phyloP scores from a whole-genome alignment of 257 asterid species.

The Capsicum pubescens region DNA sequence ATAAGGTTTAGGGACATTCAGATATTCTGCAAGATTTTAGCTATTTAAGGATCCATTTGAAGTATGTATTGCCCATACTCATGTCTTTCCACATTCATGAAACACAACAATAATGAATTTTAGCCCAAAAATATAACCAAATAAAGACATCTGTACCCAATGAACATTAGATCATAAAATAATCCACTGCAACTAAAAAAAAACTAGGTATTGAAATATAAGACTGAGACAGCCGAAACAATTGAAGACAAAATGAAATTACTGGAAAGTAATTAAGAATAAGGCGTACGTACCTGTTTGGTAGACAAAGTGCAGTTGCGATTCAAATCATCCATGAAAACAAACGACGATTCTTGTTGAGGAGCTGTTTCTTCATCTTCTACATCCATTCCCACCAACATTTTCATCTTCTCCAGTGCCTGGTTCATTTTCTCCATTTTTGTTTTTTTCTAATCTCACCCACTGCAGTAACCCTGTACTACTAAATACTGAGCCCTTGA shows the following conservation, averaged over 20 bases:
- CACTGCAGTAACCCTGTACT: neutral
- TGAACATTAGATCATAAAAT: neutral
- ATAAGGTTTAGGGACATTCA: neutral
- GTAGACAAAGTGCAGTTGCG: constrained; percentile 92
- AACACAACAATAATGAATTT: constrained; percentile 1
- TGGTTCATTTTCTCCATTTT: constrained; percentile 86
- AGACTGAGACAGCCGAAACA: neutral
- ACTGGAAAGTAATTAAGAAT: neutral
- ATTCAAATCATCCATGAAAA: constrained; percentile 77
- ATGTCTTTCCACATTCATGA: neutral
- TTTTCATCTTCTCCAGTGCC: constrained; percentile 94
- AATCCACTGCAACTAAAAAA: neutral
- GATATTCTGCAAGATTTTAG: neutral
- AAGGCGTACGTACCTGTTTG: constrained; percentile 63
- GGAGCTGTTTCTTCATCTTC: constrained; percentile 68
- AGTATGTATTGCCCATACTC: constrained; percentile 15
- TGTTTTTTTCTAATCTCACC: neutral
- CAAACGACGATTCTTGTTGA: constrained; percentile 58
- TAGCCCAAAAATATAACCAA: neutral
- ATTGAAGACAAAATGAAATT: neutral
- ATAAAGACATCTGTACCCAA: neutral
- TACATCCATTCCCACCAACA: constrained; percentile 96
- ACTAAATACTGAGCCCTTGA: neutral
- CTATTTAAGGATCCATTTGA: constrained; percentile 5
- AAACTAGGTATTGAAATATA: neutral